Base-by-base conservation (phyloP, 2,329 filamentous ascomycete genomes). In the Thielaviopsis punctulata region DNA sequence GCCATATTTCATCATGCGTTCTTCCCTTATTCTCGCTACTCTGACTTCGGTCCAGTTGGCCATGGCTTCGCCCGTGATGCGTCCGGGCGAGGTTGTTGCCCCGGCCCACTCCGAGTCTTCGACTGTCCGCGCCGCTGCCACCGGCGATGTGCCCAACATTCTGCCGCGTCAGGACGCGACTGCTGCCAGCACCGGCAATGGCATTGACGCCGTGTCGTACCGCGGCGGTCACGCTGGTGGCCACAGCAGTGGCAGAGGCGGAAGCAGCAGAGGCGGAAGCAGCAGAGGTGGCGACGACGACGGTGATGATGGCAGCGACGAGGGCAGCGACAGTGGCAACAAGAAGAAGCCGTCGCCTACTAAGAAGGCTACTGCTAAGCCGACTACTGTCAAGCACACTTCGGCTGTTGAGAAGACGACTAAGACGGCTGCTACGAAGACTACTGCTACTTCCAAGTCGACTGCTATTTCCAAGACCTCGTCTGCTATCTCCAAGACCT, bases 1-100 rank as follows among this genome's bases (percentile, higher is more conserved):
- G 18, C 27, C 41, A 22, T 23, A 15, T 24, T n/a, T 27, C 25
- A 45, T n/a, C 45, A 53, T 50, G 48, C 51, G 41, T 7, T n/a
- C 19, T 21, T 25, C 48, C 8, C 15, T 50, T n/a, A 41, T 53
- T 9, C 10, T 53, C 39, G 47, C 43, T 7, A 30, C 52, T 23
- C 52, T 53, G 12, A 50, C 47, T 18, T 44, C 41, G 10, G 41
- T 51, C 2, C 39, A 47, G 10, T 22, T 53, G 13, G 43, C 33
- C 5, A 21, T 13, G 10, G 52, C 52, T 21, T 25, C 41, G 4
- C 52, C 52, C 15, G 10, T 57, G 25, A 45, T 25, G 21, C 19
- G 39, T 2, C 8, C 23, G n/a, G 22, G n/a, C 39, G 45, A 33
- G 9, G 10, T 45, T 21, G 24, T 18, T 41, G 36, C 19, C 47